These are phyloP conservation scores for Colletotrichum theobromicola DNA, from an alignment of 2,329 filamentous ascomycete species.

Conservation along the genomic window DNA sequence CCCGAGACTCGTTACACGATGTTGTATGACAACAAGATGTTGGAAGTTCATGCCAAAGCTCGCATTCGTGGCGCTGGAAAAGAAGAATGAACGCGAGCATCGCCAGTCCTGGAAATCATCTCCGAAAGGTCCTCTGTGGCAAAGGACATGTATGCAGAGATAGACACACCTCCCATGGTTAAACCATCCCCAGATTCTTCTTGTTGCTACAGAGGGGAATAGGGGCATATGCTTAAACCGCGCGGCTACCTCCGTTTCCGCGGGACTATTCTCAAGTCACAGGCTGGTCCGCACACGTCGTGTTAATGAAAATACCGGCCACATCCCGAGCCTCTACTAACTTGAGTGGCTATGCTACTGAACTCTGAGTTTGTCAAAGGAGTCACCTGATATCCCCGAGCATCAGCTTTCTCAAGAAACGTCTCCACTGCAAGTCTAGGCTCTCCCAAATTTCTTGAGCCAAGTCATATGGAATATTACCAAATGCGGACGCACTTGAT, in stretches of 20 bases:
- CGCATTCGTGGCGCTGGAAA: neutral
- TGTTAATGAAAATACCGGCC: neutral
- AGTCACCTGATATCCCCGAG: neutral
- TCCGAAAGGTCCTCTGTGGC: neutral
- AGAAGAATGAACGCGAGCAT: neutral
- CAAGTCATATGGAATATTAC: neutral
- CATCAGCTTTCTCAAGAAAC: neutral
- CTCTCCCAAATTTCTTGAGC: neutral
- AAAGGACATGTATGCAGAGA: neutral
- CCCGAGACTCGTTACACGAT: neutral
- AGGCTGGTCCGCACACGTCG: neutral
- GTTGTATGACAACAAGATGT: accelerated
- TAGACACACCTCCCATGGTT: neutral
- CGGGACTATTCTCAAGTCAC: neutral
- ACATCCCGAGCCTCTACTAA: no score
- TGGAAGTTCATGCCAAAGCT: neutral
- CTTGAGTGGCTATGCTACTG: neutral
- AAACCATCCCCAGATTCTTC: no score
- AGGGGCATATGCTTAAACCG: neutral
- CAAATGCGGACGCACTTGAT: neutral
- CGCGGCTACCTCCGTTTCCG: neutral
- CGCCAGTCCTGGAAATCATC: neutral
- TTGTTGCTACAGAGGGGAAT: neutral
- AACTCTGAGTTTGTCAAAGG: neutral
- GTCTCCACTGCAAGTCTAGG: neutral